phyloP scores from a whole-genome alignment of 805 yeast species.

The Yarrowia sp. region DNA sequence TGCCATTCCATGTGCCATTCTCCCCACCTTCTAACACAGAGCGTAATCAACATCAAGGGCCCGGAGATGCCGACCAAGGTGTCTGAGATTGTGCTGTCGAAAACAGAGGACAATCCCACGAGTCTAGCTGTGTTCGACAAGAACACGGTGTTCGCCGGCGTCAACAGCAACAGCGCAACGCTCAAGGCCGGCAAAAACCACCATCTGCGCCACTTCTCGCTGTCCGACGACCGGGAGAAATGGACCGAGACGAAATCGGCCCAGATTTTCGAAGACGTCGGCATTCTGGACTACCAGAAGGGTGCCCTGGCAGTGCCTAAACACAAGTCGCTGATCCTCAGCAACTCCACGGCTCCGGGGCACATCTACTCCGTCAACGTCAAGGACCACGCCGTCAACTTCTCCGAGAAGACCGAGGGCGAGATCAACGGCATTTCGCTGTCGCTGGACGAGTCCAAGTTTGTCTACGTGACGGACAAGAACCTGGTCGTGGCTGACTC shows the following conservation, averaged over 20 bases:
- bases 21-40: conserved; percentile 29
- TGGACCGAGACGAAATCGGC: conserved; percentile 52
- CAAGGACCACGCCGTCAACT: conserved; percentile 54
- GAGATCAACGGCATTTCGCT: conserved; percentile 70
- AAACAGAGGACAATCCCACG: conserved; percentile 82
- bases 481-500: conserved; percentile 59
- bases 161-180: conserved; percentile 70
- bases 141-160: conserved; percentile 63
- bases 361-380: conserved; percentile 67
- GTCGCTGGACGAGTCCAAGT: conserved; percentile 68
- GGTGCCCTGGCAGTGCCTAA: conserved; percentile 63
- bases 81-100: conserved; percentile 44
- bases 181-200: conserved; percentile 68
- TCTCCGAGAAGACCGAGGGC: conserved; percentile 54
- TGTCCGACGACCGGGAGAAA: conserved; percentile 48
- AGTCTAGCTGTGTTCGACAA: conserved; percentile 65
- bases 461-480: conserved; percentile 67
- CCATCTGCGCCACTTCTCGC: conserved; percentile 69
- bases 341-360: conserved; percentile 72
- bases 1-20: too few relatives aligned
- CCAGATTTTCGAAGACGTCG: conserved; percentile 62
- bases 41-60: conserved; percentile 9
- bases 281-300: conserved; percentile 64
- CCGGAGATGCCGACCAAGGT: neutral
- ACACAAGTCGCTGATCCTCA: conserved; percentile 69